Conservation (phyloP, 1,284 basidiomycete genomes). For the Pascua guehoae region DNA sequence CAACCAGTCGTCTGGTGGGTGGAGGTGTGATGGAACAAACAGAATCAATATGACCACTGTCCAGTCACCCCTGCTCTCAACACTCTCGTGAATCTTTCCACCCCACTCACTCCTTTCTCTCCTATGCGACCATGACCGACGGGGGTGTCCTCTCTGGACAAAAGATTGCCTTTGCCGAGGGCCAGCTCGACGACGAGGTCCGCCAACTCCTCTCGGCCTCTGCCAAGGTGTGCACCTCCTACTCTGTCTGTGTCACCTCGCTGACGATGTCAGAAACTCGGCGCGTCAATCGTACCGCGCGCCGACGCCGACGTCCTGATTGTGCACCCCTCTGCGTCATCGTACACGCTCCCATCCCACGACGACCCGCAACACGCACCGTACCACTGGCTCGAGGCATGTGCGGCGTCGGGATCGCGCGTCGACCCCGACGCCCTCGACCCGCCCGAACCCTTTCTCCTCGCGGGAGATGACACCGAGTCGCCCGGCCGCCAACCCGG, state of each 20-base stretch:
- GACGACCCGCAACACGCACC: constrained; percentile 6
- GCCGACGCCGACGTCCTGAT: neutral
- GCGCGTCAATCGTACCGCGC: neutral
- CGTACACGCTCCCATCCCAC: neutral
- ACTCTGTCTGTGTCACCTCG: constrained; percentile 12
- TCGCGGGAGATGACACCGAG: constrained; percentile 10
- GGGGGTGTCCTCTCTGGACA: constrained; percentile 3
- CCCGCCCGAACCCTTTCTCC: constrained; percentile 17
- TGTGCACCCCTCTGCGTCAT: constrained; percentile 4
- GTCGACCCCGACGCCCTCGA: constrained; percentile 18
- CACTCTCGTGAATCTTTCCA: too few species aligned
- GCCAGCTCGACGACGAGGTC: neutral
- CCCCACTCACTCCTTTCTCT: too few species aligned
- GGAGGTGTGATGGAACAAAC: too few species aligned
- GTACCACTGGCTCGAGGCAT: constrained; percentile 38
- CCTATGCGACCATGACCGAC: neutral
- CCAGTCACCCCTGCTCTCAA: too few species aligned
- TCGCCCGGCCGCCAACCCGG: neutral
- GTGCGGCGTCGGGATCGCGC: constrained; percentile 6
- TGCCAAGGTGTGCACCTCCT: constrained; percentile 9
- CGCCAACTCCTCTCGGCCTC: neutral
- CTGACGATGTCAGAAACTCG: constrained; percentile 7
- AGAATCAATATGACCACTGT: too few species aligned
- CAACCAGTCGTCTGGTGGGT: too few species aligned
- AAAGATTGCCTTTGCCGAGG: neutral